Evolutionary conservation across 139 green algal species (phyloP), one percentile per base, ranked within the genome.

Genomic region (Zygnema cylindricum): DNA sequence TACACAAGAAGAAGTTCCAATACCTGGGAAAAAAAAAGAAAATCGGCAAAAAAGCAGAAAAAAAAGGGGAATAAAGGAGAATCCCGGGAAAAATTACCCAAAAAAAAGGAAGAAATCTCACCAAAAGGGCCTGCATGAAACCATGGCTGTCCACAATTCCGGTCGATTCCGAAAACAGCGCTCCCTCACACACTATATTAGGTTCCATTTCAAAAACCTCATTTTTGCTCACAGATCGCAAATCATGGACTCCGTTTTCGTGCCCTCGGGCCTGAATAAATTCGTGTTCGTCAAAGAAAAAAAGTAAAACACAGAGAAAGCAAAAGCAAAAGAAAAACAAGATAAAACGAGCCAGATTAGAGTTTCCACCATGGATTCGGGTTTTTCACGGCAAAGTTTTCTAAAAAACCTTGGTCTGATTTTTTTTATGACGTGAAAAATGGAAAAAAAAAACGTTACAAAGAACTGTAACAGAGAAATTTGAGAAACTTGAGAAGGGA

Each of bases 181-280:
- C 85, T 36, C 36, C 30, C 32, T 77, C 39, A 57, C 77, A 86
- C 21, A 41, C 33, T 43, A 89, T 25, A 1, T 78, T 0, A 0
- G 85, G 85, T 43, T 89, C 85, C 21, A 89, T 16, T 76, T 82
- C 23, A 0, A 21, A 23, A 22, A 43, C 78, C 79, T 89, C 77
- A 23, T 39, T 25, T 23, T 3, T 1, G 0, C 3, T 32, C 43
- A 90, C 0, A 49, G 88, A 81, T 21, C 49, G 41, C 43, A 90
- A 79, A 25, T 38, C 85, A 2, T 88, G 25, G 76, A 77, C 85
- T 43, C 85, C 85, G 85, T 90, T 90, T 79, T 41, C 16, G 71
- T 23, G 71, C 71, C 71, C 71, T 43, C 36, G 36, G 11, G 36
- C 16, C 71, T 79, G 71, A 25, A 73, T n/a, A n/a, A n/a, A n/a